Percentiles rank a stretch among this genome's conserved stretches.
Conservation (phyloP, 805 yeast genomes). For the Spathaspora passalidarum region DNA sequence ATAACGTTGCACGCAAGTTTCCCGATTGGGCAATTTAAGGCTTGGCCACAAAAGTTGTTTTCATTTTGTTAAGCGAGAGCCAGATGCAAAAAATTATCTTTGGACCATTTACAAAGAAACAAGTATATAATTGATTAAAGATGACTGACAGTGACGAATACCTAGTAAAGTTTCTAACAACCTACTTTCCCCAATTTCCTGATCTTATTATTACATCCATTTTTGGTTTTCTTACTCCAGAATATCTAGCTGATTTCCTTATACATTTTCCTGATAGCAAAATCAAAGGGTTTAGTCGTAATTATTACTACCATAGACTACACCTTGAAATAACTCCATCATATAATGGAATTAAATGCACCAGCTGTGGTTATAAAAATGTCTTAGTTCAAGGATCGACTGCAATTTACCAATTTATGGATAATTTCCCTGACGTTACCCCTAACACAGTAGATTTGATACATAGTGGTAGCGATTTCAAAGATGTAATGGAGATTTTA, state of each 20-base stretch:
- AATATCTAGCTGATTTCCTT: constrained; percentile 22
- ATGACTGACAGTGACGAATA: constrained; percentile 1
- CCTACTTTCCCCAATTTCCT: constrained; percentile 17
- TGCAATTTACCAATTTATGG: constrained; percentile 30
- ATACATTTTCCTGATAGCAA: constrained; percentile 11
- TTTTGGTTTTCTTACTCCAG: constrained; percentile 16
- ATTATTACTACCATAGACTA: constrained; percentile 27
- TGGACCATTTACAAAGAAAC: too few relatives aligned
- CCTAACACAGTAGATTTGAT: constrained; percentile 25
- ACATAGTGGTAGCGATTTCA: constrained; percentile 32
- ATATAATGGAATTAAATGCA: constrained; percentile 6
- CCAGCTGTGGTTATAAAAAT: constrained; percentile 4
- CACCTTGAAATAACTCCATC: constrained; percentile 31
- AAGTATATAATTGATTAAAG: too few relatives aligned
- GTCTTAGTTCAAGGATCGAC: constrained; percentile 21
- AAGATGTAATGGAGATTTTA: constrained; percentile 23
- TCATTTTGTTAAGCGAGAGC: too few relatives aligned
- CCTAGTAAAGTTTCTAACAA: constrained; percentile 6
- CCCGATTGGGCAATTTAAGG: too few relatives aligned
- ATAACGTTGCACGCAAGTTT: too few relatives aligned
- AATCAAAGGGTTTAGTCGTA: constrained; percentile 22
- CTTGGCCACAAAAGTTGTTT: too few relatives aligned
- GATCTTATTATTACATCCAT: constrained; percentile 20
- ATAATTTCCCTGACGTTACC: constrained; percentile 21
- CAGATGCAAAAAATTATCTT: too few relatives aligned